Base-by-base conservation (phyloP, 2,329 filamentous ascomycete species). In the Penicillium italicum region DNA sequence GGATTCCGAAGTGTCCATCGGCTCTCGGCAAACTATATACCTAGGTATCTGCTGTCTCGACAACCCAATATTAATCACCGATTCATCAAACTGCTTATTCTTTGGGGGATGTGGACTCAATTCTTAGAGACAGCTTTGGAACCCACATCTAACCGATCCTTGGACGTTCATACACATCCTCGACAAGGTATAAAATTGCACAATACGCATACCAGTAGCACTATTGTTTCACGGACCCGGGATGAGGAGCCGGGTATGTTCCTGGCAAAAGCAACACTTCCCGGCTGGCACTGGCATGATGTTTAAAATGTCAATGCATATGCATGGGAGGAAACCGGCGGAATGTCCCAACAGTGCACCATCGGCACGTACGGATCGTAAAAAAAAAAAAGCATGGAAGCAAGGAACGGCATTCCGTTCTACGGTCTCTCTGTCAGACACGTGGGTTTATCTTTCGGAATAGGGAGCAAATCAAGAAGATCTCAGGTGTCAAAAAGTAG, bases 381-480 rank as follows among this genome's bases (percentile, higher is more conserved):
- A 20, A 36, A 43, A 24, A 50, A 9, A 20, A 36, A 43, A 24
- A 50, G 45, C 52, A 53, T 50, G 56, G 49, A 50, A 45, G 54
- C 50, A 59, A 54, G 55, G 57, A 42, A 58, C 57, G 31, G 28
- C 58, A 54, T 60, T 45, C 43, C 50, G 10, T 43, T 31, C 20
- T 30, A n/a, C 8, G 46, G 24, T 49, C 14, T 42, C 48, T 42
- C 48, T 58, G 53, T 58, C 59, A 63, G 61, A 62, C 61, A 63
- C 59, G 59, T 63, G 59, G 56, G 37, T 8, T 8, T 26, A 42
- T 36, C 43, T 42, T 33, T 22, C 31, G 18, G 28, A 38, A 14
- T 16, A 50, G 22, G 30, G 37, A 30, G n/a, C n/a, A n/a, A n/a
- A n/a, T n/a, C n/a, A n/a, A n/a, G n/a, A n/a, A n/a, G n/a, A n/a